A percentile compares a stretch with the other conserved stretches of the same genome.
These are phyloP conservation scores for Gnomoniopsis smithogilvyi DNA, from an alignment of 2,329 filamentous ascomycete genomes.

Conservation along the genomic window DNA sequence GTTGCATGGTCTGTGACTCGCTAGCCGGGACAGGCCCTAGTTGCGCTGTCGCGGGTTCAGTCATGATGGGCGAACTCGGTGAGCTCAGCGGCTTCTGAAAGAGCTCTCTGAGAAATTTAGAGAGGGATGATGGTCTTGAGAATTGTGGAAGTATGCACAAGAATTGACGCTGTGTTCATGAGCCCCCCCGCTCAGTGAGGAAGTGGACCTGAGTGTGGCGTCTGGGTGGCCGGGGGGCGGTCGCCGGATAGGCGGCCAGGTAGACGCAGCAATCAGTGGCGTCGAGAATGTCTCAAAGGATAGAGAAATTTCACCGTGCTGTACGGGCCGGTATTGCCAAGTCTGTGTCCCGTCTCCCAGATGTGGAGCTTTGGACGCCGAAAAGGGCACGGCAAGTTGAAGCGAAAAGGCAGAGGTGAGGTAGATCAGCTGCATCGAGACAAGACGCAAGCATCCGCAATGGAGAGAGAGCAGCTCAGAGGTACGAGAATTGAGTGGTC, in stretches of 20 bases:
- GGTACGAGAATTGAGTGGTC: constrained; percentile 3
- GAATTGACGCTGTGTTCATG: constrained; percentile 3
- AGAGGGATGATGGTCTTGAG: neutral
- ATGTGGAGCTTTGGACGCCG: constrained; percentile 2
- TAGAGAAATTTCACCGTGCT: neutral
- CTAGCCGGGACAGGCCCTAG: constrained; percentile 18
- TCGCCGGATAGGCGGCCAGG: constrained; percentile 14
- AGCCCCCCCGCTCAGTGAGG: neutral
- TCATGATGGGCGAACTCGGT: constrained; percentile 21
- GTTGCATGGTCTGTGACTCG: constrained; percentile 18
- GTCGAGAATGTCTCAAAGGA: constrained; percentile 12
- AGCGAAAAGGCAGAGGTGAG: constrained; percentile 4
- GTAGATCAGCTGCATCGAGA: constrained; percentile 14
- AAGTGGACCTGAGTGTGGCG: constrained; percentile 3
- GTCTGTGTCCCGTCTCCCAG: constrained; percentile 8
- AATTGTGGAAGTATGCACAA: neutral
- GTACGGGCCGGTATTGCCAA: neutral
- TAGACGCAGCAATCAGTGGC: constrained; percentile 8
- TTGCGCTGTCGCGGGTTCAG: constrained; percentile 22
- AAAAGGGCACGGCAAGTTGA: constrained; percentile 13
- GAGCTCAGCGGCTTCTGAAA: neutral
- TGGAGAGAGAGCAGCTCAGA: constrained; percentile 4
- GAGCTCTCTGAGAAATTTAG: neutral
- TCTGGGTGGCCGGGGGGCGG: constrained; percentile 13
- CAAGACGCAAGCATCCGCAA: constrained; percentile 12